These are phyloP conservation scores for Salix arbutifolia DNA, from an alignment of 345 rosid genomes.

Conservation along the genomic window DNA sequence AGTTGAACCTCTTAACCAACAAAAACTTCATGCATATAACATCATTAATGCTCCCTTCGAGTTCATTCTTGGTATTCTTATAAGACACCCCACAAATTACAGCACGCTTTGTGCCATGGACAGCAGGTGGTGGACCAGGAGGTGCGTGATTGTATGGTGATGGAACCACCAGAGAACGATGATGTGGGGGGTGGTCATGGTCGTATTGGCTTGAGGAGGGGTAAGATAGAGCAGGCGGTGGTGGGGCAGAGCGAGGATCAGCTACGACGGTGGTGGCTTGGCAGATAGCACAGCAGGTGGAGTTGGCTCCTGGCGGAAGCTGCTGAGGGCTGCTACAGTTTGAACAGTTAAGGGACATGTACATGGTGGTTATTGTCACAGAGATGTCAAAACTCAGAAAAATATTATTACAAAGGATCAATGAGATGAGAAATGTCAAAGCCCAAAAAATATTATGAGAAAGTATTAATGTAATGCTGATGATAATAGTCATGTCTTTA, in stretches of 20 bases:
- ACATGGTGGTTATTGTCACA: constrained; percentile 19
- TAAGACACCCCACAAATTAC: constrained; percentile 75
- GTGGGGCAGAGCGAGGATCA: constrained; percentile 27
- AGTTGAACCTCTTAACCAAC: constrained; percentile 66
- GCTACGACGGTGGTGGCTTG: constrained; percentile 43
- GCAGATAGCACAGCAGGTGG: constrained; percentile 78
- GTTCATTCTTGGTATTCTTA: constrained; percentile 46
- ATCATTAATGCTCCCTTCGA: constrained; percentile 81
- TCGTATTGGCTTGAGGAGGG: constrained; percentile 13
- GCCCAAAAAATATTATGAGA: too few relatives aligned
- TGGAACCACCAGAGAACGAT: constrained; percentile 16
- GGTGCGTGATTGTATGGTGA: constrained; percentile 52
- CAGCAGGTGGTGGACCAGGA: constrained; percentile 43
- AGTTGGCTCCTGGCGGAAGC: constrained; percentile 60
- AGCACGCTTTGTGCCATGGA: constrained; percentile 71
- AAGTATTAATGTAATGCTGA: too few relatives aligned
- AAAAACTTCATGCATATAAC: constrained; percentile 81
- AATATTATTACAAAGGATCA: too few relatives aligned
- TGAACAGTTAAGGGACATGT: constrained; percentile 65
- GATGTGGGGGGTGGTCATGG: constrained; percentile 12
- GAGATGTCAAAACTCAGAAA: too few relatives aligned
- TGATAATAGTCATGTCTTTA: too few relatives aligned
- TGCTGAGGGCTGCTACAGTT: constrained; percentile 59
- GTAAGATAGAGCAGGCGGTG: constrained; percentile 4
- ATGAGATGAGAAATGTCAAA: too few relatives aligned